These are phyloP conservation scores for Brassica rapa DNA, from an alignment of 345 rosid species.

Conservation along the genomic window DNA sequence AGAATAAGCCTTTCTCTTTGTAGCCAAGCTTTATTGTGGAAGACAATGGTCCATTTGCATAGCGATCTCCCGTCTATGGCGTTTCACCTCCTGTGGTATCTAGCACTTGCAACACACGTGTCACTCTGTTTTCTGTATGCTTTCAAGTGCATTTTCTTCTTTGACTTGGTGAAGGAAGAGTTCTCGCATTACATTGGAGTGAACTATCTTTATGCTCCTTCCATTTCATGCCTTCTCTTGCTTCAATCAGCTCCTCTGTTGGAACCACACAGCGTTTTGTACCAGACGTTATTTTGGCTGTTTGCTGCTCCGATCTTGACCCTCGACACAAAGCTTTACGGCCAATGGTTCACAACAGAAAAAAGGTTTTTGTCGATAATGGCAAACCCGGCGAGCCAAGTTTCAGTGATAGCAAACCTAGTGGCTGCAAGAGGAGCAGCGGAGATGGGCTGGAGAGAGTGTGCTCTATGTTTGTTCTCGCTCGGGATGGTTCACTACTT, in stretches of 20 bases:
- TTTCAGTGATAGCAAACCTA: slow-evolving; percentile 65
- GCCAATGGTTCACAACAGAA: slow-evolving; percentile 79
- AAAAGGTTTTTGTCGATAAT: slow-evolving; percentile 53
- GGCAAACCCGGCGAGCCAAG: slow-evolving; percentile 70
- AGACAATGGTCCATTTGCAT: slow-evolving; percentile 41
- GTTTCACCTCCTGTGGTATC: slow-evolving; percentile 48
- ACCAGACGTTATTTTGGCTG: slow-evolving; percentile 44
- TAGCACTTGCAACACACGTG: slow-evolving; percentile 43
- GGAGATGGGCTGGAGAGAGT: slow-evolving; percentile 60
- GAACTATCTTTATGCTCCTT: slow-evolving; percentile 68
- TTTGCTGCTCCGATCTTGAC: slow-evolving; percentile 51
- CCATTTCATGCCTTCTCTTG: slow-evolving; percentile 65
- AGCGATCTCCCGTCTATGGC: slow-evolving; percentile 44
- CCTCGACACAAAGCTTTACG: slow-evolving; percentile 66
- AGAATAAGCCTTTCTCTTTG: slow-evolving; percentile 56
- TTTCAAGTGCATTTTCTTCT: slow-evolving; percentile 46
- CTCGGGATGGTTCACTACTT: slow-evolving; percentile 67
- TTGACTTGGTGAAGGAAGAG: slow-evolving; percentile 51
- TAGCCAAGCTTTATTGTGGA: slow-evolving; percentile 61
- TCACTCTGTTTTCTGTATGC: slow-evolving; percentile 44
- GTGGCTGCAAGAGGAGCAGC: slow-evolving; percentile 62
- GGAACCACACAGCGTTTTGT: slow-evolving; percentile 12
- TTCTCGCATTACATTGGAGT: slow-evolving; percentile 61
- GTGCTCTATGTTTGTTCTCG: slow-evolving; percentile 61
- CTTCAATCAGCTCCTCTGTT: slow-evolving; percentile 58